Evolutionary conservation across 768 basidiomycete species (phyloP).

Genomic region (Podaxis rugospora): DNA sequence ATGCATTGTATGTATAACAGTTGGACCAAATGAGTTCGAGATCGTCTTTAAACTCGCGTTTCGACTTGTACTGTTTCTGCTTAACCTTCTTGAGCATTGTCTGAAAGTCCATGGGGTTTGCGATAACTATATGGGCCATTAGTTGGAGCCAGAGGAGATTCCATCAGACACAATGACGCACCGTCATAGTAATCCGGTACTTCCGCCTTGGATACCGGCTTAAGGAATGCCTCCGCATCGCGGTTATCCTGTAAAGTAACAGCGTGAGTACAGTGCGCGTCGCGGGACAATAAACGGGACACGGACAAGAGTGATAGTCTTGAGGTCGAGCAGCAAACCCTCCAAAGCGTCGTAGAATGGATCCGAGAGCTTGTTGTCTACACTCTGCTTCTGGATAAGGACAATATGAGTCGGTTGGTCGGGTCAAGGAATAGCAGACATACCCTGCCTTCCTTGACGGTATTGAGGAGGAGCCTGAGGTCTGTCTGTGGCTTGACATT

Average conservation of each 20-base stretch:
- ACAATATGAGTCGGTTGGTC: constrained; percentile 7
- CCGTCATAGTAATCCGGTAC: constrained; percentile 93
- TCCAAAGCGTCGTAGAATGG: constrained; percentile 95
- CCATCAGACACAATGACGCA: constrained; percentile 30
- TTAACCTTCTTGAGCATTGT: constrained; percentile 95
- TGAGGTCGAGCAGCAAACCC: constrained; percentile 80
- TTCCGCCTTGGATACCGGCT: constrained; percentile 86
- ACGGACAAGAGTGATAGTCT: constrained; percentile 66
- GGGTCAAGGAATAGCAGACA: constrained; percentile 29
- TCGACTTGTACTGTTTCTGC: constrained; percentile 86
- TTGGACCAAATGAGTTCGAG: constrained; percentile 97
- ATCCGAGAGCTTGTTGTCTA: constrained; percentile 73
- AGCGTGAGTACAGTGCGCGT: constrained; percentile 24
- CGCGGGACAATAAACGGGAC: constrained; percentile 16
- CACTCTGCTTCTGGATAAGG: constrained; percentile 32
- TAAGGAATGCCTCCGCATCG: constrained; percentile 90
- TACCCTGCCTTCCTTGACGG: constrained; percentile 87
- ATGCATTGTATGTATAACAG: constrained; percentile 88
- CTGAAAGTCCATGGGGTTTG: constrained; percentile 92
- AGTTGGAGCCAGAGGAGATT: constrained; percentile 6
- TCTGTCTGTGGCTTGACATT: constrained; percentile 68
- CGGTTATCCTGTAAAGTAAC: constrained; percentile 60
- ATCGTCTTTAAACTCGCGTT: constrained; percentile 91
- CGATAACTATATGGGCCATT: constrained; percentile 58
- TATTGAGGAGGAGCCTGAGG: constrained; percentile 75